Percentiles rank a stretch among this genome's conserved stretches.
These are phyloP conservation scores for Ilyonectria sp. DNA, from an alignment of 2,329 filamentous ascomycete species.

Conservation along the genomic window DNA sequence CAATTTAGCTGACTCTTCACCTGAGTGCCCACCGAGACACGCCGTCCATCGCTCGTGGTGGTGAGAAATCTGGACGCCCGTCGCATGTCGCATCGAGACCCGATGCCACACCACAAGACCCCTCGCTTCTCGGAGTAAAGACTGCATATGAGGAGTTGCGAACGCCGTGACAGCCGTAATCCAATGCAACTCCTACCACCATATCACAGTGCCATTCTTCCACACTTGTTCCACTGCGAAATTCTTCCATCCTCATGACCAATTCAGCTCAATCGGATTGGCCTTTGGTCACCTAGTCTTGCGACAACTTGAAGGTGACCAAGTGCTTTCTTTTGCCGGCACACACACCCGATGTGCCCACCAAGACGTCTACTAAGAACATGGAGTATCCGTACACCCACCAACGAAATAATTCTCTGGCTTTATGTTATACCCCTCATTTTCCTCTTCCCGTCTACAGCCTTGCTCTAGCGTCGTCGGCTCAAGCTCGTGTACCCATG, in stretches of 20 bases:
- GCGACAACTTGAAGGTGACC: background rate
- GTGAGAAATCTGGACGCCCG: background rate
- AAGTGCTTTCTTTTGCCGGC: constrained; percentile 10
- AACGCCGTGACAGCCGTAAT: background rate
- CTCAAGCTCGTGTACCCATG: constrained; percentile 4
- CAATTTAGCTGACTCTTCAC: constrained; percentile 24
- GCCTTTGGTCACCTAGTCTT: background rate
- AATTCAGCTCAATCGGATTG: background rate
- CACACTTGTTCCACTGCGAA: background rate
- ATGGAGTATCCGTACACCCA: background rate
- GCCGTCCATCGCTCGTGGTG: constrained; percentile 1
- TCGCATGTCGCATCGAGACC: constrained; percentile 29
- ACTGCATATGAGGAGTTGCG: background rate
- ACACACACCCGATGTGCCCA: background rate
- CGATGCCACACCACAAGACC: constrained; percentile 3
- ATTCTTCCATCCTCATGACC: background rate
- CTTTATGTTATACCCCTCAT: background rate
- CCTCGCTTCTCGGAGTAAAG: constrained; percentile 10
- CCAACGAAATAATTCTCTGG: constrained; percentile 2
- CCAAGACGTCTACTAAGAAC: constrained; percentile 2
- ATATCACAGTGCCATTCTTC: background rate
- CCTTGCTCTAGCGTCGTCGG: constrained; percentile 1
- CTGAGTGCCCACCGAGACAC: constrained; percentile 37
- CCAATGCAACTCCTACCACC: background rate
- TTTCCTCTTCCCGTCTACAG: background rate